Base-by-base conservation (phyloP, 345 rosid species). In the thale cress (Arabidopsis thaliana) region DNA sequence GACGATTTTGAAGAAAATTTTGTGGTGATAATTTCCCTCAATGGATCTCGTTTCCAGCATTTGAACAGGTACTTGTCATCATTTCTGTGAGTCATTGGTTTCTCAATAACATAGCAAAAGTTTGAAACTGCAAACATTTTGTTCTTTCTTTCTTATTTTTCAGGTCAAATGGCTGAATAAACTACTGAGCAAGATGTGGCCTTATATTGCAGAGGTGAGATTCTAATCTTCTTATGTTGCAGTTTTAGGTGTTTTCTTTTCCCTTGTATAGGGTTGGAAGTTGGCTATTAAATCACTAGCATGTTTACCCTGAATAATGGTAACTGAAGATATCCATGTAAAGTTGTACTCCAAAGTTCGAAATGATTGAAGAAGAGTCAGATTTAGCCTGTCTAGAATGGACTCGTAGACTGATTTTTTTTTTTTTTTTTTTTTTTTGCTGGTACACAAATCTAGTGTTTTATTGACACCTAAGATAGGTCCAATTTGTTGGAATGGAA, bases 41-140 rank as follows among this genome's bases (percentile, higher is more conserved):
- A 45, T 92, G 99, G 99, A 93, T 96, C 75, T 96, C 99, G 1
- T 96, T 96, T 74, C 98, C 99, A 22, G 98, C 79, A n/a, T 96
- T 79, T 84, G 99, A 96, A 79, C 99, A 96, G 97, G 99, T 95
- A 65, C 45, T 67, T 51, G 24, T 16, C 41, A 22, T 71, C 51
- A 61, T 70, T 23, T 70, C 0, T 69, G 52, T 30, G 48, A 40
- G 42, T 52, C 38, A 5, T 9, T 25, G 34, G 38, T 34, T 58
- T 58, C 11, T 66, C 10, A 44, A 42, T 16, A 49, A 41, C 16
- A 16, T 44, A 53, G 16, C 64, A 41, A 59, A 20, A 2, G 5
- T 45, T 59, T 37, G 16, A 16, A 20, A 9, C 33, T 24, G 58
- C 5, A 24, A 66, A 53, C 46, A 37, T 65, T 14, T 42, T 66